These are phyloP conservation scores for Fusarium algeriense DNA, from an alignment of 2,329 filamentous ascomycete genomes.

Conservation along the genomic window DNA sequence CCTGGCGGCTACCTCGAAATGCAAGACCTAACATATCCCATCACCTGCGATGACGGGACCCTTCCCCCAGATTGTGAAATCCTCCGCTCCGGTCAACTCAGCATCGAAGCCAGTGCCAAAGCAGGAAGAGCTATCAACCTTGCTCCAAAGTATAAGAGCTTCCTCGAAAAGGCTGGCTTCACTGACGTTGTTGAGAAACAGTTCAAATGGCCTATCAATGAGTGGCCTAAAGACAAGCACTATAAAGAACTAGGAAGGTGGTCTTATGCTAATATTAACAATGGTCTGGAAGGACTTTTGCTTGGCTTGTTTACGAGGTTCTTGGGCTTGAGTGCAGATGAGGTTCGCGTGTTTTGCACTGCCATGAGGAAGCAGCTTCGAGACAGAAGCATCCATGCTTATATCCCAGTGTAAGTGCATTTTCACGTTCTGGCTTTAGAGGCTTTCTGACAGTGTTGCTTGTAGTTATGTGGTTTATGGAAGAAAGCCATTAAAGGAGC, in stretches of 20 bases:
- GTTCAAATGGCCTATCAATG: conserved; percentile 22
- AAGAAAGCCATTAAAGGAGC: neutral
- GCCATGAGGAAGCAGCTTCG: conserved; percentile 23
- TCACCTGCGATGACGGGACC: conserved; percentile 2
- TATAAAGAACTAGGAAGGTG: conserved; percentile 26
- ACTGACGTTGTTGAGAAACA: neutral
- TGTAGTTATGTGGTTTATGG: conserved; percentile 12
- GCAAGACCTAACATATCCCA: conserved; percentile 21
- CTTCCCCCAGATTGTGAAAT: neutral
- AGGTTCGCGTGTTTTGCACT: conserved; percentile 19
- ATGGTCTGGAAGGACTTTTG: conserved; percentile 6
- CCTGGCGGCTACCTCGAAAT: conserved; percentile 13
- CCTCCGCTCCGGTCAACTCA: neutral
- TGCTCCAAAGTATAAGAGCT: conserved; percentile 8
- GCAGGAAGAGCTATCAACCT: neutral
- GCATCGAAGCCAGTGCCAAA: conserved; percentile 19
- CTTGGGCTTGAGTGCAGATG: conserved; percentile 14
- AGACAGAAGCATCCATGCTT: conserved; percentile 20
- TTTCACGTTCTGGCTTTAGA: no score
- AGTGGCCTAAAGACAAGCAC: conserved; percentile 28
- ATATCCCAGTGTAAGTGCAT: conserved; percentile 24
- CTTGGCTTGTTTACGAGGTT: conserved; percentile 21
- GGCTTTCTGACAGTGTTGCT: rapidly evolving
- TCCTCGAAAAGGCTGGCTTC: conserved; percentile 8
- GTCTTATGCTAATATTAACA: conserved; percentile 25